phyloP scores from a whole-genome alignment of 176 grass and related monocot species.

The Oryza meridionalis region DNA sequence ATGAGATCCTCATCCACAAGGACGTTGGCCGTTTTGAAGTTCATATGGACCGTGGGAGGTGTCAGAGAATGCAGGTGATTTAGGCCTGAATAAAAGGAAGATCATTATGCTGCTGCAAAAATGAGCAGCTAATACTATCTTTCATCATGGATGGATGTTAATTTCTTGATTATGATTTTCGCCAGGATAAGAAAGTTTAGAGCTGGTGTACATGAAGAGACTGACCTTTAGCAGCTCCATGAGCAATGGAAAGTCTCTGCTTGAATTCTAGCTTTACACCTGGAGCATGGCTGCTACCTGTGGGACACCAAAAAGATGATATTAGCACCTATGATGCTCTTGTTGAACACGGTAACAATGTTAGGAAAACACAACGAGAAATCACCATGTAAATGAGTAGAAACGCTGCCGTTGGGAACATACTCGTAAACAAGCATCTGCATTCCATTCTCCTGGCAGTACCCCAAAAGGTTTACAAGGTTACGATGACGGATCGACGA shows the following conservation, averaged over 20 bases:
- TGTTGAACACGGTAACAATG: neutral
- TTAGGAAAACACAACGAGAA: conserved; percentile 24
- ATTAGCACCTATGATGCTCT: conserved; percentile 4
- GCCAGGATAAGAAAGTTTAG: neutral
- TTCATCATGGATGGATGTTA: neutral
- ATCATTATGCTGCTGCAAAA: conserved; percentile 18
- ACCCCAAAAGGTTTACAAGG: conserved; percentile 86
- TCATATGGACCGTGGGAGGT: conserved; percentile 78
- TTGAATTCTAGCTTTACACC: conserved; percentile 84
- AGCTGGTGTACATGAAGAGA: neutral
- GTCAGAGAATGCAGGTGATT: conserved; percentile 83
- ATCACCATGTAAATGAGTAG: conserved; percentile 87
- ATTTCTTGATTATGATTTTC: neutral
- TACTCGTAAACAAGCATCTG: conserved; percentile 99
- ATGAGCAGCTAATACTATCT: neutral
- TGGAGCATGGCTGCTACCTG: conserved; percentile 55
- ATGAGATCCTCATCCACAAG: conserved; percentile 86
- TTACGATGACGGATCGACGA: conserved; percentile 79
- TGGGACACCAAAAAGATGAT: conserved; percentile 1
- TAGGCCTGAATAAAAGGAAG: conserved; percentile 59
- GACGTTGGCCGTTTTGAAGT: conserved; percentile 92
- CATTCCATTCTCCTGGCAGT: conserved; percentile 77
- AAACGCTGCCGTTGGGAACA: conserved; percentile 84
- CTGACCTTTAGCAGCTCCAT: conserved; percentile 89
- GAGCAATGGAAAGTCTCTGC: conserved; percentile 91